phyloP scores from a whole-genome alignment of 2,329 filamentous ascomycete genomes.

The Clarireedia paspali region DNA sequence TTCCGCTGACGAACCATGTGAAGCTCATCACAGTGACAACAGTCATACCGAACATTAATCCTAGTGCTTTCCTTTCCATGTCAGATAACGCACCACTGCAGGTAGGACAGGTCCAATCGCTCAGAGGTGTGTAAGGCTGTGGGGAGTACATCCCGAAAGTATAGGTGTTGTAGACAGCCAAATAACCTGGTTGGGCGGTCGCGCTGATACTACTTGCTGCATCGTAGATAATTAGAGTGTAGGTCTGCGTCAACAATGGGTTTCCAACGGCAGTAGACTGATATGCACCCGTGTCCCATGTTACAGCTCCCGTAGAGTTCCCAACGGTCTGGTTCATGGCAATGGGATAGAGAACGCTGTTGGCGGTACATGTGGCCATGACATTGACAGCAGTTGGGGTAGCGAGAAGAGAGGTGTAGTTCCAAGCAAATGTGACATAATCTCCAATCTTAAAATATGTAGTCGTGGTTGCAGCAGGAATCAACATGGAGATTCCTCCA shows the following conservation, averaged over 20 bases:
- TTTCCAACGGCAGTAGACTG: constrained; percentile 34
- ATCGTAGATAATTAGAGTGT: constrained; percentile 56
- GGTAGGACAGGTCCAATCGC: constrained; percentile 47
- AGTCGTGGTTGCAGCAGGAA: constrained; percentile 39
- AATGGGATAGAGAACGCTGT: constrained; percentile 49
- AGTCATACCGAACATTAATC: constrained; percentile 46
- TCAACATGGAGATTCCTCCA: constrained; percentile 46
- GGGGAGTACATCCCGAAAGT: constrained; percentile 51
- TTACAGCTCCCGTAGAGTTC: constrained; percentile 41
- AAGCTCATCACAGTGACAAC: constrained; percentile 51
- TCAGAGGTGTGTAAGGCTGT: constrained; percentile 43
- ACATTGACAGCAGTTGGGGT: constrained; percentile 54
- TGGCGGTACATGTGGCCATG: constrained; percentile 46
- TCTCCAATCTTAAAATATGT: constrained; percentile 55
- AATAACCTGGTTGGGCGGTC: constrained; percentile 47
- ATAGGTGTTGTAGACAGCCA: constrained; percentile 41
- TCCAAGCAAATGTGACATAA: constrained; percentile 53
- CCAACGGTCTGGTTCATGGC: constrained; percentile 54
- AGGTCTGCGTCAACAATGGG: constrained; percentile 46
- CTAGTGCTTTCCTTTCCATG: constrained; percentile 40
- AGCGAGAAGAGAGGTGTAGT: constrained; percentile 53
- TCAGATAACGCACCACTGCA: constrained; percentile 46
- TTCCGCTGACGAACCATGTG: constrained; percentile 54
- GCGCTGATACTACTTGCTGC: constrained; percentile 43
- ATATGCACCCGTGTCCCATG: constrained; percentile 50